These are phyloP conservation scores for Kodamaea sp. DNA, from an alignment of 1,139 yeast genomes.

Conservation along the genomic window DNA sequence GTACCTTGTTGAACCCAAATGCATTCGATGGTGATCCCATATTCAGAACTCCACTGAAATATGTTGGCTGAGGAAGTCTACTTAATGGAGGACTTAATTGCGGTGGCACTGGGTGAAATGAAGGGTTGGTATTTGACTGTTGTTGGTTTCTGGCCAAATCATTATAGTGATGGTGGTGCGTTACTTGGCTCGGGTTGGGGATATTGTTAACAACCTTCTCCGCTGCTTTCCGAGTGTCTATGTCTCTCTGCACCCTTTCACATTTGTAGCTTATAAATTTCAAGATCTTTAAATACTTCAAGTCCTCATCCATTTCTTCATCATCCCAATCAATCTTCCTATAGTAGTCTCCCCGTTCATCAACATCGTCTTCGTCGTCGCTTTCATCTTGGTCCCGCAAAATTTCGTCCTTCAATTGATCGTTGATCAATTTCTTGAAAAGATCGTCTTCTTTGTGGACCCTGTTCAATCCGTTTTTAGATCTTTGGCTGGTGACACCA, in stretches of 20 bases:
- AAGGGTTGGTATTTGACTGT: neutral
- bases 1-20: slow-evolving; percentile 21
- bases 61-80: slow-evolving; percentile 8
- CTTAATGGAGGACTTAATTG: neutral
- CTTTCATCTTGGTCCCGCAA: slow-evolving; percentile 39
- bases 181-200: slow-evolving; percentile 3
- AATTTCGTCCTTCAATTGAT: slow-evolving; percentile 43
- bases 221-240: slow-evolving; percentile 12
- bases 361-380: slow-evolving; percentile 29
- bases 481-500: slow-evolving; percentile 13
- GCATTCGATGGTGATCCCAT: slow-evolving; percentile 9
- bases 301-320: slow-evolving; percentile 51
- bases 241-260: slow-evolving; percentile 10
- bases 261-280: slow-evolving; percentile 46
- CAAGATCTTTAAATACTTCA: slow-evolving; percentile 45
- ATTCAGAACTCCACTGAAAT: slow-evolving; percentile 5
- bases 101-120: too few species aligned
- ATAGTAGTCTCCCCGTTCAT: slow-evolving; percentile 17
- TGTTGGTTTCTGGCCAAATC: neutral
- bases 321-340: slow-evolving; percentile 51
- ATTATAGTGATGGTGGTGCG: slow-evolving; percentile 4
- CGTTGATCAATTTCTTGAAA: slow-evolving; percentile 41
- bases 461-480: slow-evolving; percentile 12
- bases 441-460: slow-evolving; percentile 39
- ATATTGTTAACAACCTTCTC: slow-evolving; percentile 8